phyloP scores from a whole-genome alignment of 306 rosid genomes.

The Rosa lucieae region DNA sequence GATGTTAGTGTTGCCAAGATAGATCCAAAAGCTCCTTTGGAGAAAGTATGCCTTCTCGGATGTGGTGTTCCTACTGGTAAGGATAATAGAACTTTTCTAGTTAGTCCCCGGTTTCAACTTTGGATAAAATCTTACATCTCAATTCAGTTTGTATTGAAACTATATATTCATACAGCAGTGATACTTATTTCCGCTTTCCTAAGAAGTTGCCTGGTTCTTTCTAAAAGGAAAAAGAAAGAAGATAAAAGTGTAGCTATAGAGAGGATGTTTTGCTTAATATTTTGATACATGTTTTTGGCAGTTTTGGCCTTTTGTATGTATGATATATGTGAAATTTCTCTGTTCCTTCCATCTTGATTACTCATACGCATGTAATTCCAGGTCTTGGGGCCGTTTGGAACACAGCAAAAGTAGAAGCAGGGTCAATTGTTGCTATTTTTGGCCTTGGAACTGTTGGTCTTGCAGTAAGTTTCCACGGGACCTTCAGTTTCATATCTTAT shows the following conservation, averaged over 20 bases:
- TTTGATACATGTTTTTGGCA: neutral
- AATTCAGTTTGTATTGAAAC: neutral
- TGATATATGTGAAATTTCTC: neutral
- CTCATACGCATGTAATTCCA: constrained; percentile 16
- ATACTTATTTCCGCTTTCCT: neutral
- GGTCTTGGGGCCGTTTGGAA: constrained; percentile 99
- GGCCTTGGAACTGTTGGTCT: constrained; percentile 97
- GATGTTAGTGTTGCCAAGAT: constrained; percentile 96
- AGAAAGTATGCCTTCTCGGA: constrained; percentile 95
- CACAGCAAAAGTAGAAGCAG: constrained; percentile 92
- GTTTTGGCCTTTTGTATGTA: neutral
- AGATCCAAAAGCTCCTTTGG: constrained; percentile 76
- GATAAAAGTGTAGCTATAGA: neutral
- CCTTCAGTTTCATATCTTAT: constrained; percentile 17
- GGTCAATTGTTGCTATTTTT: constrained; percentile 83
- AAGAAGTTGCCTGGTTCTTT: neutral
- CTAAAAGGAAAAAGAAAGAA: neutral
- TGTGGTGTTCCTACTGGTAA: constrained; percentile 87
- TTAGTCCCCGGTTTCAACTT: neutral
- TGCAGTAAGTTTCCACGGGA: constrained; percentile 59
- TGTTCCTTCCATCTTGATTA: neutral
- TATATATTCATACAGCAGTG: neutral
- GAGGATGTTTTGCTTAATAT: neutral
- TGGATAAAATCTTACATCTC: neutral
- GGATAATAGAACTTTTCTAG: neutral